Base-by-base conservation (phyloP, 2,329 filamentous ascomycete species). In the Decorospora gaudefroyi region DNA sequence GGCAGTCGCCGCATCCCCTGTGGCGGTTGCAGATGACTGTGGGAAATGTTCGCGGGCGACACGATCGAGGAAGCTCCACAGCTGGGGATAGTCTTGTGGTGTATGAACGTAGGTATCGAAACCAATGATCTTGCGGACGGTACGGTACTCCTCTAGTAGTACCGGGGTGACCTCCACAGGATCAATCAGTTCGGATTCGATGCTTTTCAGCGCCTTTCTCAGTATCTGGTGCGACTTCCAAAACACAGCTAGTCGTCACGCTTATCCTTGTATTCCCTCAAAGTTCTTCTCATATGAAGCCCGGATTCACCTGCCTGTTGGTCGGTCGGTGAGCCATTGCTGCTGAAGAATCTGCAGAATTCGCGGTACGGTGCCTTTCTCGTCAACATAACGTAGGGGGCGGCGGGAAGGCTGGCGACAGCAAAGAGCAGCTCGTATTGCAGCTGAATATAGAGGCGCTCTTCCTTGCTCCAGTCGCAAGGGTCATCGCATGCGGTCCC, bases 151-250 rank as follows among this genome's bases (percentile, higher is more conserved):
- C 8, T 33, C 31, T 8, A 33, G 15, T n/a, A 33, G 18, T 22
- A 6, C 18, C 8, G 18, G 31, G 1, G 18, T 12, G 2, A 33
- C 5, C 3, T 22, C 31, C 31, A 33, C 31, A 18, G 12, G n/a
- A 21, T 33, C 0, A 19, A n/a, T 13, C n/a, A n/a, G 18, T 19
- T 21, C 22, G 12, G 13, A 22, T 4, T 18, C 18, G 0, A 17
- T 19, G 8, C 18, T 5, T 1, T 22, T 22, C 4, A 13, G n/a
- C 8, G 31, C 31, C n/a, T 22, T 22, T 9, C 11, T 7, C 12
- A 1, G 5, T 2, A 33, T 2, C 1, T 6, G 9, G 13, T 22
- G 5, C 2, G 18, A 21, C 12, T 6, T 33, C 0, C 0, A 6
- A 11, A 22, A 8, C 1, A 19, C 4, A 10, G 2, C 2, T 4